These are phyloP conservation scores for Phytophthora brassicae DNA, from an alignment of 352 stramenopile species.

Conservation along the genomic window DNA sequence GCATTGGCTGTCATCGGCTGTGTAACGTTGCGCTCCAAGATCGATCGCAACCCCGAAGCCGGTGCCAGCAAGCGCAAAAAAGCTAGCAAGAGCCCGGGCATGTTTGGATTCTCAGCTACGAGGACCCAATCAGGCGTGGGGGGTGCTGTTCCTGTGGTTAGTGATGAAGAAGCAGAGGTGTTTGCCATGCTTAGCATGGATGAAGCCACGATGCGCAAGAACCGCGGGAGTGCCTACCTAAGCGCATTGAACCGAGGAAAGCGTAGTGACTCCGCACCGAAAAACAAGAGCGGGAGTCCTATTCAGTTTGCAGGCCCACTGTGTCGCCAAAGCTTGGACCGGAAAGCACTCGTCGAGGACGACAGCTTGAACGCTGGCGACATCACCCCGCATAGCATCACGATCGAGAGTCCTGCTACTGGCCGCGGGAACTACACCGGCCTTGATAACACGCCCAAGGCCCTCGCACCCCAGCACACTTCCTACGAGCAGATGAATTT, in stretches of 20 bases:
- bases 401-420: slow-evolving; percentile 33
- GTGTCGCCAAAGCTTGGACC: slow-evolving; percentile 48
- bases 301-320: slow-evolving; percentile 54
- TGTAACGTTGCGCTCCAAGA: slow-evolving; percentile 58
- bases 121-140: slow-evolving; percentile 21
- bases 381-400: slow-evolving; percentile 27
- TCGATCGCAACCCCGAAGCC: slow-evolving; percentile 29
- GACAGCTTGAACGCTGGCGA: slow-evolving; percentile 24
- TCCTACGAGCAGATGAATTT: slow-evolving; percentile 23
- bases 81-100: slow-evolving; percentile 25
- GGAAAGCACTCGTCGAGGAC: slow-evolving; percentile 30
- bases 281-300: slow-evolving; percentile 39
- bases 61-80: slow-evolving; percentile 23
- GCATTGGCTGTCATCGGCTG: slow-evolving; percentile 67
- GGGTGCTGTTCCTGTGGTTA: slow-evolving; percentile 27
- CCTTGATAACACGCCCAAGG: slow-evolving; percentile 35
- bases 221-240: slow-evolving; percentile 55
- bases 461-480: slow-evolving; percentile 13
- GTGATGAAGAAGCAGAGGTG: slow-evolving; percentile 56
- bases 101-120: slow-evolving; percentile 39
- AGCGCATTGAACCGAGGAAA: slow-evolving; percentile 37
- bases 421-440: slow-evolving; percentile 31
- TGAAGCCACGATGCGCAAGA: slow-evolving; percentile 56
- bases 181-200: slow-evolving; percentile 83
- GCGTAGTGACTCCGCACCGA: slow-evolving; percentile 17